Evolutionary conservation across 129 eudicot species (phyloP), one percentile per base, ranked within the genome.

Genomic region (Gnaphalium uliginosum): DNA sequence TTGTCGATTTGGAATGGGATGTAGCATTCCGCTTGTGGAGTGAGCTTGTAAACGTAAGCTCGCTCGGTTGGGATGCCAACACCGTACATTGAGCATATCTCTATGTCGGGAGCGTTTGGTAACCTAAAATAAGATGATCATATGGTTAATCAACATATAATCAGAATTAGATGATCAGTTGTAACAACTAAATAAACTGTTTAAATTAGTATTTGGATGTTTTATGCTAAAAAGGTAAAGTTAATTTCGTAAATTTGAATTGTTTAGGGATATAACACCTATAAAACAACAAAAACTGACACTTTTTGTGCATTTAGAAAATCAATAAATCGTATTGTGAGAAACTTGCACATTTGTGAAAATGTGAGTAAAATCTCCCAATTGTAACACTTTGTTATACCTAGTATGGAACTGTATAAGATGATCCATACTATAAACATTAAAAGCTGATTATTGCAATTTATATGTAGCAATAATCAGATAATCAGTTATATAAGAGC

Each of bases 61-160:
- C 99, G 81, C 71, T 95, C 99, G 0, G 96, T 95, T 43, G 86
- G 92, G 43, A 95, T 91, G 57, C 99, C 97, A 22, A 87, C 92
- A 11, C 99, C 99, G 6, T 95, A 91, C 87, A 91, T 77, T 17
- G 97, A 80, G 85, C 76, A 85, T 69, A 95, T 91, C 76, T 95
- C 99, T 94, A 95, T 91, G 8, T 91, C 94, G 0, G 97, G 94
- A 53, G 99, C 99, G 51, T 87, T 75, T 27, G 99, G 99, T 60
- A 95, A 86, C 85, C 96, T 91, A 30, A 25, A 66, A 71, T 77
- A 69, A 58, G 33, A 30, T 22, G 17, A 50, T 18, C 56, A 26
- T 30, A 71, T 11, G 6, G 11, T 67, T n/a, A n/a, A 10, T 62
- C 10, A 25, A 1, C 2, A 19, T 18, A 57, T 4, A 57, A 57